These are phyloP conservation scores for Inosperma sp. DNA, from an alignment of 768 basidiomycete species.

Conservation along the genomic window DNA sequence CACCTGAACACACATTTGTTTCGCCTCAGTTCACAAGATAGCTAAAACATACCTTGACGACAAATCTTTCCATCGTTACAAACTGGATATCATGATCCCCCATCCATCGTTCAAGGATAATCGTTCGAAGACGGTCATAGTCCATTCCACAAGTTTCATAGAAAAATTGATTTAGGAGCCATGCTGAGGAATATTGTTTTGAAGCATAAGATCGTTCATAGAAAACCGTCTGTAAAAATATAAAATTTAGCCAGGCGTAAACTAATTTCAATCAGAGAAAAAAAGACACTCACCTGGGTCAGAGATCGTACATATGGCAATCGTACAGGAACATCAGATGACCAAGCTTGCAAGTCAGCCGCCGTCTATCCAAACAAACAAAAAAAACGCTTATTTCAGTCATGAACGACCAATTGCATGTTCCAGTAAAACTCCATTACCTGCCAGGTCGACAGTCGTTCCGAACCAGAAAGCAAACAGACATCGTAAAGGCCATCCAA, in stretches of 20 bases:
- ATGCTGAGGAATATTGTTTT: conserved; percentile 43
- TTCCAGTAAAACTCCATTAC: conserved; percentile 27
- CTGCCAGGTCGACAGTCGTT: conserved; percentile 58
- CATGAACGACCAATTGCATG: neutral
- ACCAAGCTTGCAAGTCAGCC: conserved; percentile 7
- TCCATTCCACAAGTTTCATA: conserved; percentile 55
- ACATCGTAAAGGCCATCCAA: conserved; percentile 57
- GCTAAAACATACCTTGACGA: conserved; percentile 37
- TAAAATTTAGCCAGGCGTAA: neutral
- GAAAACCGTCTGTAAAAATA: conserved; percentile 44
- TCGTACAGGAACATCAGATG: conserved; percentile 41
- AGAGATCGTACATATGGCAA: conserved; percentile 61
- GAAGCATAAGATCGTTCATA: conserved; percentile 54
- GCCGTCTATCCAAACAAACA: neutral
- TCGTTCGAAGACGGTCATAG: conserved; percentile 43
- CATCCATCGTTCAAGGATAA: conserved; percentile 36
- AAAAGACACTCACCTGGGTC: conserved; percentile 45
- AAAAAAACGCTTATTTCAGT: neutral
- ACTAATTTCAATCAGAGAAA: neutral
- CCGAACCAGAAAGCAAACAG: conserved; percentile 38
- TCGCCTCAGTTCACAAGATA: conserved; percentile 1
- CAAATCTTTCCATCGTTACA: conserved; percentile 34
- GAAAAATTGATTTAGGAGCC: conserved; percentile 63
- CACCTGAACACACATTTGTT: conserved; percentile 37
- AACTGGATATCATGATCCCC: conserved; percentile 35